phyloP scores from a whole-genome alignment of 1,284 basidiomycete species.

The Dichomitus squalens region DNA sequence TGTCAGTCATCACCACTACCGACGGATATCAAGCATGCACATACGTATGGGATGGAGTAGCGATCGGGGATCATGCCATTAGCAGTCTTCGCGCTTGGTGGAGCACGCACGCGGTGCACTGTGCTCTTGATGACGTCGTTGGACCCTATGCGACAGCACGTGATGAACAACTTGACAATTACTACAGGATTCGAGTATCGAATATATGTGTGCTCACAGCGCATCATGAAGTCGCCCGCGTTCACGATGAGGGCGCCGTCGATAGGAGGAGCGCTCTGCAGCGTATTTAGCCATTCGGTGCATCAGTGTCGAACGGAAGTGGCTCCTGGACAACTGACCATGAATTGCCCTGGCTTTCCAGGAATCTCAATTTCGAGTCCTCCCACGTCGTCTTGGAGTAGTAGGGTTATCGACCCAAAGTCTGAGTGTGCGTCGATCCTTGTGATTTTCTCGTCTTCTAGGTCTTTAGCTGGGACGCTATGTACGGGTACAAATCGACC shows the following conservation, averaged over 20 bases:
- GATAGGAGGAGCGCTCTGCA: slow-evolving; percentile 49
- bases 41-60: slow-evolving; percentile 61
- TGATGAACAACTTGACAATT: neutral
- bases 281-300: neutral
- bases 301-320: neutral
- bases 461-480: slow-evolving; percentile 39
- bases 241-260: slow-evolving; percentile 59
- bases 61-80: slow-evolving; percentile 47
- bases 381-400: slow-evolving; percentile 61
- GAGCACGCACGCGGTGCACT: slow-evolving; percentile 59
- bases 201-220: slow-evolving; percentile 37
- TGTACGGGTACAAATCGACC: neutral
- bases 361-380: slow-evolving; percentile 65
- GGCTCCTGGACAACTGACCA: slow-evolving; percentile 28
- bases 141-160: slow-evolving; percentile 42
- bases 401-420: slow-evolving; percentile 57
- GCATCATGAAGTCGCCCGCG: slow-evolving; percentile 62
- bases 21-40: slow-evolving; percentile 19
- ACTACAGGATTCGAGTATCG: neutral
- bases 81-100: slow-evolving; percentile 30
- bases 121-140: slow-evolving; percentile 64
- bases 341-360: slow-evolving; percentile 45
- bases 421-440: slow-evolving; percentile 62
- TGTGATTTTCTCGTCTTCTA: slow-evolving; percentile 44
- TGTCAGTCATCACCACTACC: too few species aligned